Percentiles rank a stretch among this genome's conserved stretches.
These are phyloP conservation scores for Pseudocercospora fijiensis DNA, from an alignment of 2,329 filamentous ascomycete species.

Conservation along the genomic window DNA sequence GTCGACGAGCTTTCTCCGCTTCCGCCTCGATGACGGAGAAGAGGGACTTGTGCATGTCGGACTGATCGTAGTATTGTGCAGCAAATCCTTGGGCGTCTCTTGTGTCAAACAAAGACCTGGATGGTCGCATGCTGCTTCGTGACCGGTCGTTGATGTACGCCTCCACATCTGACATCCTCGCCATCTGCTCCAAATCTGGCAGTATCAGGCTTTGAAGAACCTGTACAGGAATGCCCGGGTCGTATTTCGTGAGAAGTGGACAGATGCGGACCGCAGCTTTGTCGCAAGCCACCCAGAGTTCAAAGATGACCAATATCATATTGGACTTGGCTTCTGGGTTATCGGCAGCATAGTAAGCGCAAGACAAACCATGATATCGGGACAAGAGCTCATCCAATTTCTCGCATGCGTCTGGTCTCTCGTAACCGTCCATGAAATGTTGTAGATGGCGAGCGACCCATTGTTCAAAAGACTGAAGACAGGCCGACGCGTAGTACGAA, in stretches of 20 bases:
- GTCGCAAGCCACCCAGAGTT: slow-evolving; percentile 61
- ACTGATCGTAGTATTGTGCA: slow-evolving; percentile 46
- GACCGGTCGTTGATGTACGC: slow-evolving; percentile 45
- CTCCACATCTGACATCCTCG: slow-evolving; percentile 52
- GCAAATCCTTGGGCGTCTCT: slow-evolving; percentile 41
- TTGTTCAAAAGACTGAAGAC: slow-evolving; percentile 12
- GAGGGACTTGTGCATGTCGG: slow-evolving; percentile 10
- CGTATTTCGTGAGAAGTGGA: slow-evolving; percentile 52
- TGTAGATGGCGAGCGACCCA: slow-evolving; percentile 8
- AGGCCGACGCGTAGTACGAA: slow-evolving; percentile 4
- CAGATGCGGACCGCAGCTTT: slow-evolving; percentile 43
- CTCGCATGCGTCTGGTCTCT: neutral
- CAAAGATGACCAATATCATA: slow-evolving; percentile 56
- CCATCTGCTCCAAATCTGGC: slow-evolving; percentile 48
- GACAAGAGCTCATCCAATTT: neutral
- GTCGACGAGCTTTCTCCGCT: slow-evolving; percentile 8
- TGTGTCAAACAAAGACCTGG: slow-evolving; percentile 52
- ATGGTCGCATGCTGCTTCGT: slow-evolving; percentile 8
- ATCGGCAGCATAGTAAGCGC: neutral
- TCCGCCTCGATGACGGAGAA: slow-evolving; percentile 3
- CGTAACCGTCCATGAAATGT: neutral
- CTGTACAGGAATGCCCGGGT: slow-evolving; percentile 52
- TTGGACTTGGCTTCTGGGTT: slow-evolving; percentile 19
- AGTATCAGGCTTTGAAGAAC: slow-evolving; percentile 59
- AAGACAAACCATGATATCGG: slow-evolving; percentile 5